phyloP scores from a whole-genome alignment of 257 asterid species.

The Gynochthodes officinalis region DNA sequence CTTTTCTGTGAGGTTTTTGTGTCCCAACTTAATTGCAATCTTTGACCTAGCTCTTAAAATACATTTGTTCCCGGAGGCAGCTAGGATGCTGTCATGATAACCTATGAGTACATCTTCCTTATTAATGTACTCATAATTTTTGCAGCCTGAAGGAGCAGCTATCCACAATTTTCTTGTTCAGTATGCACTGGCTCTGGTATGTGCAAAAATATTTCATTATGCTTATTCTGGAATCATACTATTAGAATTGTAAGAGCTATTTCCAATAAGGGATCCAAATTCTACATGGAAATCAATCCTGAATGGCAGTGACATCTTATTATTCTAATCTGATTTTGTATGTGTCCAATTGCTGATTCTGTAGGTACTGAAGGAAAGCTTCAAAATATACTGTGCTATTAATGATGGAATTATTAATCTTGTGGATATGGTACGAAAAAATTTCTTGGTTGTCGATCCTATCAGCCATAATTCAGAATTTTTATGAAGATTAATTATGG shows the following conservation, averaged over 20 bases:
- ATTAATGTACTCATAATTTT: conserved; percentile 3
- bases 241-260: neutral
- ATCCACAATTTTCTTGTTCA: conserved; percentile 71
- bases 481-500: neutral
- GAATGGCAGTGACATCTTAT: neutral
- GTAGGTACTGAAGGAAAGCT: conserved; percentile 86
- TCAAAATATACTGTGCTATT: conserved; percentile 82
- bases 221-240: neutral
- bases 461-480: neutral
- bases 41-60: neutral
- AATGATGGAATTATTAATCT: conserved; percentile 89
- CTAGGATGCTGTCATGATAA: neutral
- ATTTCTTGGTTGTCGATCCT: neutral
- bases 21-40: neutral
- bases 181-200: conserved; percentile 84
- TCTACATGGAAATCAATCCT: neutral
- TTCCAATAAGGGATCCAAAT: neutral
- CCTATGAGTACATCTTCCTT: neutral
- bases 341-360: neutral
- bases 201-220: conserved; percentile 4
- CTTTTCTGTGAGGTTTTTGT: neutral
- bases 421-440: conserved; percentile 64
- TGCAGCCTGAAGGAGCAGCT: conserved; percentile 93
- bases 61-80: neutral
- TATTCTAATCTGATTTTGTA: neutral